Evolutionary conservation across 2,329 filamentous ascomycete genomes (phyloP), one percentile per base, ranked within the genome.

Genomic region (Arthrobotrys conoides): DNA sequence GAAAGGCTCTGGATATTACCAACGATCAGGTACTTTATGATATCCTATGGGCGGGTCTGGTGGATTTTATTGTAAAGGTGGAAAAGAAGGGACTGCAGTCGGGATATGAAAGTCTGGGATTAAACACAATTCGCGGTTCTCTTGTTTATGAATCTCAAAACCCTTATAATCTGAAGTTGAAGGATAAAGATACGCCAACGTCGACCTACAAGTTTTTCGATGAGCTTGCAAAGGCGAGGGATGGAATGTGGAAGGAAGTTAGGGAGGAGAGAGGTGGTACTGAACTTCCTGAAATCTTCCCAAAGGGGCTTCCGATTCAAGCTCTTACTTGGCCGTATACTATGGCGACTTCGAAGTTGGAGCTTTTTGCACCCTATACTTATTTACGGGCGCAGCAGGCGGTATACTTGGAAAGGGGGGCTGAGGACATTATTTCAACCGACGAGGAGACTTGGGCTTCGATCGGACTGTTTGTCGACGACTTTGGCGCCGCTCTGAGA

Each of bases 241-340:
- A 73, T 73, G 61, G 22, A 5, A 5, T 73, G 6, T 73, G 70
- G 70, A n/a, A 9, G 3, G 48, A 59, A 10, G 10, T 59, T 3
- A 18, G 59, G 18, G 5, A 33, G 18, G 14, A 18, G 1, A 30
- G 0, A 2, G 61, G 24, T 5, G 18, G 48, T 9, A 16, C 14
- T 20, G 3, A 24, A 1, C 61, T 72, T 3, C 59, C 59, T 0
- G 5, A 33, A 18, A 16, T 27, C 2, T 73, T 73, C 18, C 70
- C 70, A 22, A 38, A n/a, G 12, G 70, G 70, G 14, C 41, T 73
- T 12, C 49, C 70, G 2, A 51, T 73, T 6, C 70, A 73, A 22
- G 10, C 10, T 6, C 49, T 73, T 1, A 48, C 30, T 12, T 16
- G 16, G 22, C 61, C 61, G 12, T 66, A 49, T 36, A 38, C n/a